These are phyloP conservation scores for Pleurotus eryngii DNA, from an alignment of 768 basidiomycete species.

Conservation along the genomic window DNA sequence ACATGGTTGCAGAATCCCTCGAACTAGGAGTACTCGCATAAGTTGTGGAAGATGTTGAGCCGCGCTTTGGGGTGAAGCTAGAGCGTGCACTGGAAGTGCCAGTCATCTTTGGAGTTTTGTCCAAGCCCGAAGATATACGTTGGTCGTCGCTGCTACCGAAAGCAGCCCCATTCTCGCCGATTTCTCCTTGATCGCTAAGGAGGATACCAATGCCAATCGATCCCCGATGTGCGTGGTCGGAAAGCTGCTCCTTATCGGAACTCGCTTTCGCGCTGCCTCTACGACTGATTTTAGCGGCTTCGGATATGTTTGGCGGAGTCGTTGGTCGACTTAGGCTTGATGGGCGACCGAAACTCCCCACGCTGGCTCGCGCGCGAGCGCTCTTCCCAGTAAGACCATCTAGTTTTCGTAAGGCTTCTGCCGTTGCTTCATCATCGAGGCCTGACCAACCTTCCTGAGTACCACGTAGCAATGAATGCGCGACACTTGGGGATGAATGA, in stretches of 20 bases:
- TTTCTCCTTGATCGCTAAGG: constrained; percentile 34
- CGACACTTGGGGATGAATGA: constrained; percentile 62
- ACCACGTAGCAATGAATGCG: constrained; percentile 80
- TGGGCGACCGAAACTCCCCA: constrained; percentile 67
- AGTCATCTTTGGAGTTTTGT: constrained; percentile 70
- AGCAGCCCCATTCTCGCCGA: constrained; percentile 39
- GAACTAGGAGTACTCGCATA: constrained; percentile 82
- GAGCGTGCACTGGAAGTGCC: constrained; percentile 54
- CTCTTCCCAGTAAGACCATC: constrained; percentile 83
- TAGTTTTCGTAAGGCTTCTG: constrained; percentile 87
- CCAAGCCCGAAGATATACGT: constrained; percentile 38
- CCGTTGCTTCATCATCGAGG: constrained; percentile 84
- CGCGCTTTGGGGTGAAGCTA: constrained; percentile 82
- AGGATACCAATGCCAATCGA: constrained; percentile 30
- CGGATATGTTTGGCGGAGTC: constrained; percentile 65
- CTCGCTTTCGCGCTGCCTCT: constrained; percentile 31
- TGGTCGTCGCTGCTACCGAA: constrained; percentile 59
- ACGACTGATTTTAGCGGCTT: constrained; percentile 37
- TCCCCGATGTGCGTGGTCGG: constrained; percentile 31
- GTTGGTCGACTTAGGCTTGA: constrained; percentile 67
- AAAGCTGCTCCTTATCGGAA: constrained; percentile 42
- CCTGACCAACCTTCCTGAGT: constrained; percentile 90
- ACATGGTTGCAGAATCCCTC: constrained; percentile 82
- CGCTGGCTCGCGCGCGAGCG: constrained; percentile 73
- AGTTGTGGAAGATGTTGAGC: constrained; percentile 86